phyloP scores from a whole-genome alignment of 805 yeast genomes.

The Candida mattraensis region DNA sequence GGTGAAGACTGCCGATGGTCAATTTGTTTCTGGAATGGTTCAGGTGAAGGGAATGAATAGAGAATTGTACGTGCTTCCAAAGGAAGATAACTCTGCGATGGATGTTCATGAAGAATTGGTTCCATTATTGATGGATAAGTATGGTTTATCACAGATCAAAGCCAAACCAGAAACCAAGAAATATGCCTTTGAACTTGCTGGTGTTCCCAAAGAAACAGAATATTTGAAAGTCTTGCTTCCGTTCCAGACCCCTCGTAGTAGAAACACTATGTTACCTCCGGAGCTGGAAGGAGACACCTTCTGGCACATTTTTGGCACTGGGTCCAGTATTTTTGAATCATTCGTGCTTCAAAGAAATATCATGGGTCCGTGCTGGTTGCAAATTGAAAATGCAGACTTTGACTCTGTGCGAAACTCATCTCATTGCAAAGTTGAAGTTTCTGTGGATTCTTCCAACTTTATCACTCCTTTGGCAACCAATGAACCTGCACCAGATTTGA shows the following conservation, averaged over 20 bases:
- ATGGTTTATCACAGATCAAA: conserved; percentile 59
- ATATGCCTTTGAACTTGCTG: conserved; percentile 86
- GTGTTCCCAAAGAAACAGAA: conserved; percentile 74
- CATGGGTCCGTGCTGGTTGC: conserved; percentile 98
- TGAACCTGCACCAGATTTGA: conserved; percentile 63
- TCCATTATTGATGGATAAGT: conserved; percentile 61
- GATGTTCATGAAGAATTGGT: conserved; percentile 80
- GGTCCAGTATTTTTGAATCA: conserved; percentile 73
- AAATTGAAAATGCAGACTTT: conserved; percentile 64
- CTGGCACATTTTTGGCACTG: conserved; percentile 75
- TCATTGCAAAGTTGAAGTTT: conserved; percentile 77
- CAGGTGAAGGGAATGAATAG: conserved; percentile 70
- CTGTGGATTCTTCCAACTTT: conserved; percentile 48
- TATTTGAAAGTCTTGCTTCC: conserved; percentile 81
- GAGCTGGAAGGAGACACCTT: conserved; percentile 76
- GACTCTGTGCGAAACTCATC: conserved; percentile 59
- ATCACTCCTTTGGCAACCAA: conserved; percentile 47
- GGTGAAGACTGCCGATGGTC: conserved; percentile 56
- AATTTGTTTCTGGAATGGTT: conserved; percentile 69
- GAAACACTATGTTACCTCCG: conserved; percentile 50
- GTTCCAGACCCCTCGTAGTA: conserved; percentile 58
- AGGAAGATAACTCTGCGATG: conserved; percentile 45
- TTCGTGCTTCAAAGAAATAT: conserved; percentile 79
- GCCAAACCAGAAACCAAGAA: conserved; percentile 73
- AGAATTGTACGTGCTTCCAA: conserved; percentile 77